Evolutionary conservation across 2,329 filamentous ascomycete genomes (phyloP).

Genomic region (Beauveria asiatica): DNA sequence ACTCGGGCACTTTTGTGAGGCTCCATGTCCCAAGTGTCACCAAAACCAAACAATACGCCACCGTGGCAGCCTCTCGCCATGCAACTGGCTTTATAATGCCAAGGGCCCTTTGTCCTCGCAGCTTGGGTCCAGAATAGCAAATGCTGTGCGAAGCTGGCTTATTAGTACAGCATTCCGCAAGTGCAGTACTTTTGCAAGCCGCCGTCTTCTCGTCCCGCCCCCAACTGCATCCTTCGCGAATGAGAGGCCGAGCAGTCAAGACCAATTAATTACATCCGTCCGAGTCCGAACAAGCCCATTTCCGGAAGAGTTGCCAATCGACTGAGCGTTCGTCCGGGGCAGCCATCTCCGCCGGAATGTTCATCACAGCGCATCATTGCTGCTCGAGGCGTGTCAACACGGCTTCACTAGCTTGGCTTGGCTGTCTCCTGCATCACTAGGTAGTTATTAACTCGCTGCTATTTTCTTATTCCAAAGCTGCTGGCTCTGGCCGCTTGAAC

Average conservation of each 20-base stretch:
- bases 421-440: not conserved
- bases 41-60: not conserved
- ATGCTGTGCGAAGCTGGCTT: not conserved
- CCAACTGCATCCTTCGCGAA: not conserved
- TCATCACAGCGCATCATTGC: not conserved
- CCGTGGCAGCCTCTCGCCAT: not conserved
- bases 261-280: not conserved
- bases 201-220: not conserved
- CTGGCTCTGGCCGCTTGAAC: not conserved
- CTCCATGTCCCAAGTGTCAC: not conserved
- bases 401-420: not conserved
- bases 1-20: conserved; percentile 3
- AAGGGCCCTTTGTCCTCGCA: conserved; percentile 4
- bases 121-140: not conserved
- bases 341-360: not conserved
- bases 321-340: not conserved
- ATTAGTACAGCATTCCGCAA: not conserved
- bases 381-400: not conserved
- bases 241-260: not conserved
- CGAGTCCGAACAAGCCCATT: not conserved
- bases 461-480: not conserved
- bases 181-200: conserved; percentile 7
- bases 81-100: not conserved
- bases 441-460: not conserved
- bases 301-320: not conserved